A percentile compares a stretch with the other conserved stretches of the same genome.
phyloP scores from a whole-genome alignment of 495 filamentous ascomycete genomes.

The Penicillium cataractarum region DNA sequence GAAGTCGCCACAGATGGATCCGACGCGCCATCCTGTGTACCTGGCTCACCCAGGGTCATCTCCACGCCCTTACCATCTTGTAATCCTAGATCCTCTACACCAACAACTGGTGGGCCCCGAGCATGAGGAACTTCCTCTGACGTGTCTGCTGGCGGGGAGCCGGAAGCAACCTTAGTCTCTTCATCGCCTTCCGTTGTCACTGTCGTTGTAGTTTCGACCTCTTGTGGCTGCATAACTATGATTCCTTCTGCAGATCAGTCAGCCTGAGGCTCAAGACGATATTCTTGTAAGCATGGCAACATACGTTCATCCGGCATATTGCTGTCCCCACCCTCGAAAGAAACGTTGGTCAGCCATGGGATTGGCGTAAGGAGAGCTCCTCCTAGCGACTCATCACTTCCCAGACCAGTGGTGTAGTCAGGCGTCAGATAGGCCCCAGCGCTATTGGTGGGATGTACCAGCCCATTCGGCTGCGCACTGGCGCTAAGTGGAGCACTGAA shows the following conservation, averaged over 20 bases:
- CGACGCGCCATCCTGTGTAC: slow-evolving; percentile 18
- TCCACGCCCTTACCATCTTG: slow-evolving; percentile 62
- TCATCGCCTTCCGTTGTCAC: slow-evolving; percentile 38
- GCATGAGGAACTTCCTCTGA: slow-evolving; percentile 73
- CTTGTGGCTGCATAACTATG: slow-evolving; percentile 28
- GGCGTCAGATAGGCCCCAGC: slow-evolving; percentile 30
- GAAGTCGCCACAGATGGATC: slow-evolving; percentile 17
- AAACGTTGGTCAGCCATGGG: slow-evolving; percentile 70
- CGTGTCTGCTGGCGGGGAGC: slow-evolving; percentile 33
- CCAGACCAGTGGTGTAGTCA: slow-evolving; percentile 50
- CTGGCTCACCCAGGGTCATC: slow-evolving; percentile 36
- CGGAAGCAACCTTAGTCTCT: slow-evolving; percentile 23
- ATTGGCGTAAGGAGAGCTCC: slow-evolving; percentile 94
- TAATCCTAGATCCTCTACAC: slow-evolving; percentile 83
- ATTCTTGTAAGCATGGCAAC: slow-evolving; percentile 26
- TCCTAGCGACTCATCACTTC: slow-evolving; percentile 85
- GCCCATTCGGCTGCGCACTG: slow-evolving; percentile 51
- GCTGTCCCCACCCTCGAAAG: slow-evolving; percentile 33
- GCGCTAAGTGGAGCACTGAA: slow-evolving; percentile 63
- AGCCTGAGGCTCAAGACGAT: background rate
- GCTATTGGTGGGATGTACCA: slow-evolving; percentile 36
- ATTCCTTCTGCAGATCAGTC: slow-evolving; percentile 18
- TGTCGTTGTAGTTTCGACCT: slow-evolving; percentile 16
- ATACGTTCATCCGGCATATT: slow-evolving; percentile 31
- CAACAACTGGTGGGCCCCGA: slow-evolving; percentile 78